These are phyloP conservation scores for Hypericum perforatum DNA, from an alignment of 345 rosid genomes.

Conservation along the genomic window DNA sequence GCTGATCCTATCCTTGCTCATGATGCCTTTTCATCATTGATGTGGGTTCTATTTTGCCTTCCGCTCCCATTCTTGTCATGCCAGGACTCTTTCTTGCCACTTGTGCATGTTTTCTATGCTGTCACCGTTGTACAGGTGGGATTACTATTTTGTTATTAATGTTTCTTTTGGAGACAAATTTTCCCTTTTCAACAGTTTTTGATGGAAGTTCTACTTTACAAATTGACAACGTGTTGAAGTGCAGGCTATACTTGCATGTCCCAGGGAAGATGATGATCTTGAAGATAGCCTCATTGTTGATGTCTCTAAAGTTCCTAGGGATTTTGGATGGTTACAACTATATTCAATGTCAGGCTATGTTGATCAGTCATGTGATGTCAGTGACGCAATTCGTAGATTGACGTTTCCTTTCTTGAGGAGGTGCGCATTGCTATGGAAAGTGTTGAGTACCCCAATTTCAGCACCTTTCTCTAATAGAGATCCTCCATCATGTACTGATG, in stretches of 20 bases:
- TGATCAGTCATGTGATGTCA: slow-evolving; percentile 38
- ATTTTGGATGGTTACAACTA: slow-evolving; percentile 31
- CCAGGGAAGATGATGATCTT: slow-evolving; percentile 26
- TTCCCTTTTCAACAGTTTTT: not conserved
- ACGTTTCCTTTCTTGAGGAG: slow-evolving; percentile 85
- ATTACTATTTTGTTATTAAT: slow-evolving; percentile 7
- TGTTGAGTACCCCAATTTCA: slow-evolving; percentile 44
- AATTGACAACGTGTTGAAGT: slow-evolving; percentile 24
- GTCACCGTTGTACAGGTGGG: slow-evolving; percentile 75
- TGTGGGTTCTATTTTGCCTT: slow-evolving; percentile 93
- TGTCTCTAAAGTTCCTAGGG: slow-evolving; percentile 39
- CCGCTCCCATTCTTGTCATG: slow-evolving; percentile 75
- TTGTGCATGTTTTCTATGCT: slow-evolving; percentile 70
- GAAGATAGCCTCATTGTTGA: slow-evolving; percentile 44
- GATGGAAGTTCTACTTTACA: slow-evolving; percentile 12
- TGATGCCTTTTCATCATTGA: slow-evolving; percentile 93
- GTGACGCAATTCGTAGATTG: slow-evolving; percentile 42
- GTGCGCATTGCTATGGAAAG: slow-evolving; percentile 83
- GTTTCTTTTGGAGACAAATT: not conserved
- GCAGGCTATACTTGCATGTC: slow-evolving; percentile 62
- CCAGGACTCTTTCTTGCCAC: slow-evolving; percentile 61
- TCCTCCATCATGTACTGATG: slow-evolving; percentile 26
- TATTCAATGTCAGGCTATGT: slow-evolving; percentile 43
- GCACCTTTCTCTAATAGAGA: slow-evolving; percentile 42
- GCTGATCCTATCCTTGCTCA: slow-evolving; percentile 73